Conservation (phyloP, 352 stramenopile genomes). For the Phytophthora europaea region DNA sequence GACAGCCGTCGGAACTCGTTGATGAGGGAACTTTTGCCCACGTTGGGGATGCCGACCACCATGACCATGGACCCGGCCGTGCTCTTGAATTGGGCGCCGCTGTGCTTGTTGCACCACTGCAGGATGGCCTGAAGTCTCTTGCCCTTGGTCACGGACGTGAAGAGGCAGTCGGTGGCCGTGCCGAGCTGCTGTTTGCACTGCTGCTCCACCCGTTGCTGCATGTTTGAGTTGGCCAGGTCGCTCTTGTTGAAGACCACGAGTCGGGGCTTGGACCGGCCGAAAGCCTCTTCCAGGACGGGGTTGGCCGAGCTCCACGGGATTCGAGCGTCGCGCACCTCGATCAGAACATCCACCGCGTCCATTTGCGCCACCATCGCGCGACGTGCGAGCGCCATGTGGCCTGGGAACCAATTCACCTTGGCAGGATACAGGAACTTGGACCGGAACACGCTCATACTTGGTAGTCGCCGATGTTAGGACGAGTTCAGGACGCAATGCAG, state of each 20-base stretch:
- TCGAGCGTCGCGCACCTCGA: slow-evolving; percentile 87
- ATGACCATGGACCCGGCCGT: slow-evolving; percentile 91
- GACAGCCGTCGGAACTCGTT: slow-evolving; percentile 87
- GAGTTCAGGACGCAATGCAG: slow-evolving; percentile 8
- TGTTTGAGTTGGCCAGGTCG: slow-evolving; percentile 87
- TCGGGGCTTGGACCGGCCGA: slow-evolving; percentile 81
- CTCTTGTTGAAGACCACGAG: slow-evolving; percentile 92
- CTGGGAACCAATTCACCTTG: slow-evolving; percentile 92
- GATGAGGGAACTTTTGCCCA: slow-evolving; percentile 93
- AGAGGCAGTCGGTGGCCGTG: slow-evolving; percentile 63
- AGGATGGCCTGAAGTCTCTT: slow-evolving; percentile 81
- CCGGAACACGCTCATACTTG: slow-evolving; percentile 72
- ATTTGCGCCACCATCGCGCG: slow-evolving; percentile 87
- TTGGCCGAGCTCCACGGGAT: slow-evolving; percentile 90
- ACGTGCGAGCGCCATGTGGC: slow-evolving; percentile 86
- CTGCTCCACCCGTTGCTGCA: slow-evolving; percentile 79
- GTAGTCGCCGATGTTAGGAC: neutral
- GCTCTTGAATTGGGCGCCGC: slow-evolving; percentile 83
- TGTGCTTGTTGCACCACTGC: slow-evolving; percentile 83
- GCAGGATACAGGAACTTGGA: slow-evolving; percentile 80
- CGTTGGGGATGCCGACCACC: slow-evolving; percentile 91
- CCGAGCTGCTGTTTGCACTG: slow-evolving; percentile 59
- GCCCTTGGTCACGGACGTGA: slow-evolving; percentile 85
- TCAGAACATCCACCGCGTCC: slow-evolving; percentile 83
- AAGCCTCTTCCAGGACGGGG: slow-evolving; percentile 78